Evolutionary conservation across 2,329 filamentous ascomycete genomes (phyloP).

Genomic region (Orbilia brochopaga): DNA sequence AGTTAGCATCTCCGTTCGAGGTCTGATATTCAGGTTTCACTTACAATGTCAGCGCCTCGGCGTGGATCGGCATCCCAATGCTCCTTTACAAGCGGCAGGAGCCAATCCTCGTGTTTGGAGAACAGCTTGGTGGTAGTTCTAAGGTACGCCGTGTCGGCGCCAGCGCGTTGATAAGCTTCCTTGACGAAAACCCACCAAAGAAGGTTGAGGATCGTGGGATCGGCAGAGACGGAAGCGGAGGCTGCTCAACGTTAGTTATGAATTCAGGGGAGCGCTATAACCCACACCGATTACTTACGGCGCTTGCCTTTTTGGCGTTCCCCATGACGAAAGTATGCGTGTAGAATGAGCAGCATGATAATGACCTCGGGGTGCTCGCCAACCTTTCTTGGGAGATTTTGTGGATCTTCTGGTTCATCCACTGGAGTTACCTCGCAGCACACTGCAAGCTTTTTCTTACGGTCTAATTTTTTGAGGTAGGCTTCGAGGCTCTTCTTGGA

Average conservation of each 20-base stretch:
- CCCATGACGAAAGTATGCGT: constrained; percentile 25
- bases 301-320: not conserved
- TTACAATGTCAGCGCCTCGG: constrained; percentile 32
- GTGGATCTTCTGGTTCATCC: constrained; percentile 11
- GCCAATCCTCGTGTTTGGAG: constrained; percentile 29
- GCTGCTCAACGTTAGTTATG: constrained; percentile 6
- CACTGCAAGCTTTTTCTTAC: constrained; percentile 13
- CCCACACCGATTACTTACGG: too few species aligned
- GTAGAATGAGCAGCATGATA: constrained; percentile 22
- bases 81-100: constrained; percentile 33
- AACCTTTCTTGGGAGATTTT: constrained; percentile 21
- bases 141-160: constrained; percentile 7
- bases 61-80: constrained; percentile 26
- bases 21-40: not conserved
- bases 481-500: constrained; percentile 7
- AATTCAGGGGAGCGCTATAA: not conserved
- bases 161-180: constrained; percentile 25
- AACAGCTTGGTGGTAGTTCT: constrained; percentile 12
- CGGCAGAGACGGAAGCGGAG: not conserved
- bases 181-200: constrained; percentile 49
- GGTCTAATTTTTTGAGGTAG: constrained; percentile 26
- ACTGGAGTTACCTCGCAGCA: constrained; percentile 12
- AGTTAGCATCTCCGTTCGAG: not conserved
- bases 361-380: constrained; percentile 37
- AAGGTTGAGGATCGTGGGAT: constrained; percentile 21